Conservation (phyloP, 306 rosid species). For the Vicia faba region DNA sequence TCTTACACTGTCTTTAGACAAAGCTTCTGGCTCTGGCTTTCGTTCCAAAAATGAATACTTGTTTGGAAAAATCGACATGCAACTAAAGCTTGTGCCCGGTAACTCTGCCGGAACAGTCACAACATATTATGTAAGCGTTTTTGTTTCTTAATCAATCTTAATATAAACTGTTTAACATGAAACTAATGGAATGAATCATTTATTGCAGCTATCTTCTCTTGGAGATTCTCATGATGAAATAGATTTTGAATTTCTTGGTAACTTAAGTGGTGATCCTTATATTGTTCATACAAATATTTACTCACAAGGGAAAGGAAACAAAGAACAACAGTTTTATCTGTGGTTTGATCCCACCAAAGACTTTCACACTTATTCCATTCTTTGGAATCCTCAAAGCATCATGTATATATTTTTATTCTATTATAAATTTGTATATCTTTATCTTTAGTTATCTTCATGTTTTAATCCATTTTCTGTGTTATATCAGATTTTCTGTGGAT, state of each 20-base stretch:
- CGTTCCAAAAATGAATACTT: constrained; percentile 48
- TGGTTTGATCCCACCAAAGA: constrained; percentile 77
- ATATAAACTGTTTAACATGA: background rate
- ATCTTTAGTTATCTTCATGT: background rate
- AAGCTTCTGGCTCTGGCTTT: constrained; percentile 58
- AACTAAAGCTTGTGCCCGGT: constrained; percentile 69
- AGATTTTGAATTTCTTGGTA: constrained; percentile 71
- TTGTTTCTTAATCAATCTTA: background rate
- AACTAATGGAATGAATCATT: background rate
- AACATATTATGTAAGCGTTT: constrained; percentile 53
- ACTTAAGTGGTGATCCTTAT: constrained; percentile 70
- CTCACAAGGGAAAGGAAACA: constrained; percentile 59
- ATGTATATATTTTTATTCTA: constrained; percentile 41
- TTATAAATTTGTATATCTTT: background rate
- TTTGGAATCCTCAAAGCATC: constrained; percentile 70
- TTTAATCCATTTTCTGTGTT: background rate
- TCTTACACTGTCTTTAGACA: constrained; percentile 56
- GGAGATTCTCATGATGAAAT: constrained; percentile 65
- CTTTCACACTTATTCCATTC: constrained; percentile 71
- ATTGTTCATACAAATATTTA: constrained; percentile 61
- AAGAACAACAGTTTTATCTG: constrained; percentile 64
- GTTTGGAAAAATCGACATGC: constrained; percentile 70
- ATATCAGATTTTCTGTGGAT: constrained; percentile 55
- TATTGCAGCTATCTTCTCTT: constrained; percentile 52
- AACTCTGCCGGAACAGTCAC: constrained; percentile 67